Base-by-base conservation (phyloP, 2,329 filamentous ascomycete species). In the Claviceps purpurea region DNA sequence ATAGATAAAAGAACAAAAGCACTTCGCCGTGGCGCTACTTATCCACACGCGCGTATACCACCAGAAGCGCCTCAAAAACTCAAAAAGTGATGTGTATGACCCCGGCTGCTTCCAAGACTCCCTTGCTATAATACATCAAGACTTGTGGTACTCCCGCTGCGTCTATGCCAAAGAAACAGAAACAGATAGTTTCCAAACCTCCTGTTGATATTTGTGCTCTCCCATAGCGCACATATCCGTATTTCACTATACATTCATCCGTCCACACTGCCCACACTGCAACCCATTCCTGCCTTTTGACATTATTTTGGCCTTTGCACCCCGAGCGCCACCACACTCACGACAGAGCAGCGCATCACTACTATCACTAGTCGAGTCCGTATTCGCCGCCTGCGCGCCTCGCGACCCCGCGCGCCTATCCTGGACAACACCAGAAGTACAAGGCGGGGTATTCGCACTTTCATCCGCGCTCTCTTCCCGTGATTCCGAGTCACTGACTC, bases 351-450 rank as follows among this genome's bases (percentile, higher is more conserved):
- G 49, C n/a, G 30, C 10, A 34, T 54, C 43, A 53, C 51, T 54
- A 54, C 49, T 52, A 7, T 54, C 51, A 16, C 60, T 60, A 13
- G 54, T 56, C 8, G 61, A 62, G 13, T 64, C 62, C 5, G 56
- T 56, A 49, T 63, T 66, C 50, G 65, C 66, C 50, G 65, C 59
- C 34, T 61, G 61, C 1, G 62, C 66, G 20, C 68, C 57, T 0
- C 65, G 65, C 30, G 65, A 67, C 51, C 68, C 66, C 14, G 63
- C 62, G 22, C 64, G 58, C 54, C 30, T 10, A 11, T 63, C 63
- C 56, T 65, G 66, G 34, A 43, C 55, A 3, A 52, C 13, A 14
- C 38, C 5, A 37, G 26, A 6, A 24, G 7, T 42, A 39, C 10
- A n/a, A 5, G 41, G 10, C 10, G 37, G 26, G 13, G 22, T 46